phyloP scores from a whole-genome alignment of 106 monocot genomes.

The Dendrobium catenatum region DNA sequence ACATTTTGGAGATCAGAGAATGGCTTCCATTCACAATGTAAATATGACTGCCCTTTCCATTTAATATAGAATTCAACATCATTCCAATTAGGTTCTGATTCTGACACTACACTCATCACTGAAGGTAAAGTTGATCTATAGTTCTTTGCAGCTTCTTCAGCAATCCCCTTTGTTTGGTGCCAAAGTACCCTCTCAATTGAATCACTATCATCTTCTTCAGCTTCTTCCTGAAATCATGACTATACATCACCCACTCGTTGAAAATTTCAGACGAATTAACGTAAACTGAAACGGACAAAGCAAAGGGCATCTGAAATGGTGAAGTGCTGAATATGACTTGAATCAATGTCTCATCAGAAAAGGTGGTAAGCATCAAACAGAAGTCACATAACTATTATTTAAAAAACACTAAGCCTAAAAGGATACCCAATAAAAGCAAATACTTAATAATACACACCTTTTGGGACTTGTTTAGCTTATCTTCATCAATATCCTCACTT shows the following conservation, averaged over 20 bases:
- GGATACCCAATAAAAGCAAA: neutral
- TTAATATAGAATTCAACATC: constrained; percentile 93
- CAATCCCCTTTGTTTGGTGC: constrained; percentile 74
- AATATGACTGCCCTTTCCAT: constrained; percentile 95
- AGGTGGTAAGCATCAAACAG: neutral
- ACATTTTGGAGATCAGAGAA: constrained; percentile 88
- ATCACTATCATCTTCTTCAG: constrained; percentile 95
- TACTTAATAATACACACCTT: constrained; percentile 36
- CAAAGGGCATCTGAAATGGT: neutral
- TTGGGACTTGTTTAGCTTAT: constrained; percentile 51
- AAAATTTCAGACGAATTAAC: neutral
- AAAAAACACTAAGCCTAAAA: neutral
- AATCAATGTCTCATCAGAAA: neutral
- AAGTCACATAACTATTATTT: neutral
- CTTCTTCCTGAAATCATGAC: constrained; percentile 45
- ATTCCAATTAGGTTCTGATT: constrained; percentile 68
- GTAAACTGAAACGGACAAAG: neutral
- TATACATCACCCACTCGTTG: neutral
- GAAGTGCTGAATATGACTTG: constrained; percentile 2
- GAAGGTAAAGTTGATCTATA: constrained; percentile 53
- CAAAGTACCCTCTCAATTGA: constrained; percentile 91
- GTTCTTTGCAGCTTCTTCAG: constrained; percentile 68
- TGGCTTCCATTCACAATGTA: constrained; percentile 91
- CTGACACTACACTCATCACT: constrained; percentile 30
- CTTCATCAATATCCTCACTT: constrained; percentile 83